Evolutionary conservation across 768 basidiomycete genomes (phyloP).

Genomic region (Amanita fuliginea): DNA sequence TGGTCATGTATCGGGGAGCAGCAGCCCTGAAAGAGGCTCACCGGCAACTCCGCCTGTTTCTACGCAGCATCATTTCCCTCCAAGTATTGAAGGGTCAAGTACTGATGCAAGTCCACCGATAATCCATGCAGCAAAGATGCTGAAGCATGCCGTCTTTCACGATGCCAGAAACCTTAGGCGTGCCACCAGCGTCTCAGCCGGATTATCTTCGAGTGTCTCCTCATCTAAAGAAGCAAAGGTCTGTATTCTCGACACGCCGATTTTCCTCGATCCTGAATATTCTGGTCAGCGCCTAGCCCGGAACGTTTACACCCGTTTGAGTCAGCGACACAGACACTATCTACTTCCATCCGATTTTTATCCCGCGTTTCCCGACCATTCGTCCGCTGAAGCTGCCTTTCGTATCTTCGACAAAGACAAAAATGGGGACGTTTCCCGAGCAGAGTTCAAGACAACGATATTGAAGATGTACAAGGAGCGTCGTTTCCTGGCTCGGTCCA

Average conservation of each 20-base stretch:
- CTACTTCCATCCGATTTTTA: constrained; percentile 61
- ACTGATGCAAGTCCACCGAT: constrained; percentile 20
- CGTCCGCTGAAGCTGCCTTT: constrained; percentile 56
- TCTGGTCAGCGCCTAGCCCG: constrained; percentile 50
- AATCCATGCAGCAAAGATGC: constrained; percentile 46
- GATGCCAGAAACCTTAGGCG: constrained; percentile 65
- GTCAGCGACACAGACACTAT: constrained; percentile 42
- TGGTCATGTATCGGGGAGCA: not conserved
- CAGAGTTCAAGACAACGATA: constrained; percentile 63
- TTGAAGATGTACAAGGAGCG: constrained; percentile 72
- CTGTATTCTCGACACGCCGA: not conserved
- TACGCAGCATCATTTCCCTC: not conserved
- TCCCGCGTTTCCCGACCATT: constrained; percentile 50
- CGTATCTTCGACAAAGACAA: constrained; percentile 66
- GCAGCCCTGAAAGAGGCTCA: not conserved
- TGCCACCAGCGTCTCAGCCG: constrained; percentile 27
- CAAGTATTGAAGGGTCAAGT: constrained; percentile 11
- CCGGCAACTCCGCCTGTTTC: not conserved
- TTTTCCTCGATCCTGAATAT: not conserved
- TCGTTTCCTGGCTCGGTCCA: constrained; percentile 60
- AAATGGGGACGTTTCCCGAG: constrained; percentile 65
- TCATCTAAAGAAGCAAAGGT: constrained; percentile 63
- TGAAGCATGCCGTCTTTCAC: constrained; percentile 63
- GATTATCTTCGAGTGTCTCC: constrained; percentile 41
- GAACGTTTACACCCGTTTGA: constrained; percentile 53